Evolutionary conservation across 495 filamentous ascomycete genomes (phyloP), one percentile per base, ranked within the genome.

Genomic region (Parathielavia hyrcaniae): DNA sequence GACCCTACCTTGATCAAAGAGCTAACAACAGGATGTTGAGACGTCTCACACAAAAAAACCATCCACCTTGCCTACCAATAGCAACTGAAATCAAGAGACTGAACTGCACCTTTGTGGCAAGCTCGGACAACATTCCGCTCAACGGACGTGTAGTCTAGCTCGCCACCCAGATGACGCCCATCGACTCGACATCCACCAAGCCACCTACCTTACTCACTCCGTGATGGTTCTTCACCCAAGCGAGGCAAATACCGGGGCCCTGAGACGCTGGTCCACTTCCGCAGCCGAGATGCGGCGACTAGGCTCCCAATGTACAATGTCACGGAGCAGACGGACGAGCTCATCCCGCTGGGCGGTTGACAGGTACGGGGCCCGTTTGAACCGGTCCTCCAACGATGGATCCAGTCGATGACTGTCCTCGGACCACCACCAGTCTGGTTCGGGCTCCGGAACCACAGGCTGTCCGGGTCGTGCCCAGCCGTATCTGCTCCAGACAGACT

Each of bases 361-460:
- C 14, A 54, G 51, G 40, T 35, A 54, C 6, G 51, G 16, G 16
- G 51, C 39, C 30, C 11, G 16, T 41, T 32, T 43, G 50, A 53
- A 13, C 8, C 38, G 50, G 36, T 41, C 14, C 13, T 41, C 50
- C 10, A 43, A 30, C 22, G 50, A 43, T 22, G 2, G 2, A 16
- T 13, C 17, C 38, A 36, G 50, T 11, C 12, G n/a, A 35, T 40
- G 40, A 22, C 30, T 38, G 14, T 48, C 46, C 14, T 32, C 20
- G 44, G 17, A 34, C 38, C 38, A 53, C 50, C 50, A 50, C 50
- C 51, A 54, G 51, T 45, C 40, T 17, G 51, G 51, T 17, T 54
- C 51, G 39, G 51, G 39, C 22, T 2, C 7, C 10, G 40, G 23
- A 5, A 0, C 23, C 6, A 22, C 23, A 0, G 40, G 51, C 22